A percentile compares a stretch with the other conserved stretches of the same genome.
These are phyloP conservation scores for Rachicladosporium sp. DNA, from an alignment of 2,329 filamentous ascomycete species.

Conservation along the genomic window DNA sequence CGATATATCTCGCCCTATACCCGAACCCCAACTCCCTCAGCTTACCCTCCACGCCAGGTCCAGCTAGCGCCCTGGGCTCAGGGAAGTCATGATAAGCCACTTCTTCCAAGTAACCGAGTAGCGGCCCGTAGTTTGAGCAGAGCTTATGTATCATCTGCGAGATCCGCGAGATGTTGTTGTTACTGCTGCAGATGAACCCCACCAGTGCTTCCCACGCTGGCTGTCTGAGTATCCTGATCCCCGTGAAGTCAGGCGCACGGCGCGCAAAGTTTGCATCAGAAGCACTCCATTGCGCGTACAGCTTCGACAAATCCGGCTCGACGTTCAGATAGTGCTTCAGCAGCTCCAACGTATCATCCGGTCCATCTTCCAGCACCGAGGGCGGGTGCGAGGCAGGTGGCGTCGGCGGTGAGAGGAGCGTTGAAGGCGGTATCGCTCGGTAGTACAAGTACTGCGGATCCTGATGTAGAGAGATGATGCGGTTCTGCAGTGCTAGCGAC, in stretches of 20 bases:
- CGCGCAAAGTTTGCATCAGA: conserved; percentile 80
- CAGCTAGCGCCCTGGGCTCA: conserved; percentile 56
- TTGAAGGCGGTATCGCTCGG: conserved; percentile 42
- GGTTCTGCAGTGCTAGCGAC: conserved; percentile 77
- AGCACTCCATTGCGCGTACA: conserved; percentile 80
- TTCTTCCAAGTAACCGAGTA: conserved; percentile 55
- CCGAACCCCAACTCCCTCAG: conserved; percentile 81
- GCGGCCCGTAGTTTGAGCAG: conserved; percentile 70
- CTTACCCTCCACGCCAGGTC: conserved; percentile 62
- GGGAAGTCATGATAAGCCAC: conserved; percentile 77
- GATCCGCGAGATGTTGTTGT: conserved; percentile 94
- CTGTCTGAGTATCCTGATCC: conserved; percentile 84
- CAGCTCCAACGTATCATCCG: conserved; percentile 61
- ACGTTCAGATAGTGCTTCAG: conserved; percentile 82
- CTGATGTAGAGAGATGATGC: conserved; percentile 75
- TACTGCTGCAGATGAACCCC: conserved; percentile 95
- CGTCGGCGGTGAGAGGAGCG: conserved; percentile 10
- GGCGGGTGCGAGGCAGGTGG: conserved; percentile 28
- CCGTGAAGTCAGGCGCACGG: conserved; percentile 75
- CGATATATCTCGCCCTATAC: conserved; percentile 86
- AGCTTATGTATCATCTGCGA: conserved; percentile 94
- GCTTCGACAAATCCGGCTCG: conserved; percentile 54
- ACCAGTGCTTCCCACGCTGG: conserved; percentile 92
- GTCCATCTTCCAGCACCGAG: conserved; percentile 23
- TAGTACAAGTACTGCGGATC: conserved; percentile 71